Evolutionary conservation across 176 grass and related monocot species (phyloP).

Genomic region (Aegilops bicornis): DNA sequence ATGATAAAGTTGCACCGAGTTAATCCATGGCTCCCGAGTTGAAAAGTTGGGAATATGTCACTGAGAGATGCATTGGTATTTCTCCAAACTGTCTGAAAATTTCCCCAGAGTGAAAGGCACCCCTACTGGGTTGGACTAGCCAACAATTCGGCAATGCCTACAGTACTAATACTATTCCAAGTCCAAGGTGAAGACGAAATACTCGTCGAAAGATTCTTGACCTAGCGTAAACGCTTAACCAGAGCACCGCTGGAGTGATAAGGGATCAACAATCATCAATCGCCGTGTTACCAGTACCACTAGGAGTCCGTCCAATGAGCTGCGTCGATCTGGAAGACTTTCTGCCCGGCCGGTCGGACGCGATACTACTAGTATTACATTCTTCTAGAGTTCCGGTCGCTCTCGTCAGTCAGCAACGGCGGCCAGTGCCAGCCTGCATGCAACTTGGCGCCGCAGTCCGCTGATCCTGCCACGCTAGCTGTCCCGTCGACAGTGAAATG

Average conservation of each 20-base stretch:
- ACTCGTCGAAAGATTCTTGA: background rate
- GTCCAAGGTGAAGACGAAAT: background rate
- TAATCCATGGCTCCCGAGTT: background rate
- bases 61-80: background rate
- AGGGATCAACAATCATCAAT: background rate
- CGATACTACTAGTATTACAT: background rate
- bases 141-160: background rate
- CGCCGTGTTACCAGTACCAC: background rate
- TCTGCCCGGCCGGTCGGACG: background rate
- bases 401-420: slow-evolving; percentile 3
- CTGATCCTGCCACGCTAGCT: background rate
- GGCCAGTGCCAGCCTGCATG: background rate
- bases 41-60: background rate
- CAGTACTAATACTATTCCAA: background rate
- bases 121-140: background rate
- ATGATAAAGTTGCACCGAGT: background rate
- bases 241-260: background rate
- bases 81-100: background rate
- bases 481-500: background rate
- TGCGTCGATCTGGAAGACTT: background rate
- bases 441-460: background rate
- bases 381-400: background rate
- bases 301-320: background rate
- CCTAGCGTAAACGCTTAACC: background rate
- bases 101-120: background rate